A percentile compares a stretch with the other conserved stretches of the same genome.
Conservation (phyloP, 805 yeast genomes). For the Candida anglica region DNA sequence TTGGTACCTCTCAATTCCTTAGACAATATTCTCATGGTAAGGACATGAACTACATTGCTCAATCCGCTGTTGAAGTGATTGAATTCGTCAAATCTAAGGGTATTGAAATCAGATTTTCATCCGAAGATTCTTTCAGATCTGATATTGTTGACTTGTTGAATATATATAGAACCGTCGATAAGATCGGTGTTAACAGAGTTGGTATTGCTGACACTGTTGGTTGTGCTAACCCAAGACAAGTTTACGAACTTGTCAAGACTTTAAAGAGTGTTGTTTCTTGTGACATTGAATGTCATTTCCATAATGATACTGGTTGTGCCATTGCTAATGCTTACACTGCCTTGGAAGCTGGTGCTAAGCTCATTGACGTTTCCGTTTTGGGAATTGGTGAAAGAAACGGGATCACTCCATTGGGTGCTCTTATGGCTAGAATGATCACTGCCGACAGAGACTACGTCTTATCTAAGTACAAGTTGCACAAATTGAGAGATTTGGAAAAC, state of each 20-base stretch:
- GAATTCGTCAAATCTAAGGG: slow-evolving; percentile 60
- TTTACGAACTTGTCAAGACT: slow-evolving; percentile 55
- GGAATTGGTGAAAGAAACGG: slow-evolving; percentile 67
- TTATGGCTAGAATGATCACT: slow-evolving; percentile 62
- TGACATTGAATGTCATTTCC: slow-evolving; percentile 61
- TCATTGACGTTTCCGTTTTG: slow-evolving; percentile 54
- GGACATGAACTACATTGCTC: slow-evolving; percentile 57
- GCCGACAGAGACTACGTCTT: slow-evolving; percentile 57
- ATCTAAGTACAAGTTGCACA: slow-evolving; percentile 53
- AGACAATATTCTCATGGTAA: slow-evolving; percentile 58
- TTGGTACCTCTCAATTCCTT: slow-evolving; percentile 56
- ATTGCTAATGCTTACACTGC: slow-evolving; percentile 63
- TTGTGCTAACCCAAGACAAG: slow-evolving; percentile 63
- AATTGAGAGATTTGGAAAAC: slow-evolving; percentile 55
- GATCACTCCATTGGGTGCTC: slow-evolving; percentile 58
- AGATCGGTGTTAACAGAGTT: slow-evolving; percentile 58
- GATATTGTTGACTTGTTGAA: slow-evolving; percentile 57
- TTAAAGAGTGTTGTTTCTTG: slow-evolving; percentile 54
- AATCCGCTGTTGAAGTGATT: slow-evolving; percentile 54
- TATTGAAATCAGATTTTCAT: slow-evolving; percentile 53
- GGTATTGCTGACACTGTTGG: slow-evolving; percentile 66
- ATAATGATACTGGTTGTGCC: slow-evolving; percentile 62
- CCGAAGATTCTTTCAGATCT: slow-evolving; percentile 59
- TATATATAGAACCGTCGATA: slow-evolving; percentile 57
- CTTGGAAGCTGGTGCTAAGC: slow-evolving; percentile 59